Evolutionary conservation across 345 rosid species (phyloP).

Genomic region (Hibiscus syriacus): DNA sequence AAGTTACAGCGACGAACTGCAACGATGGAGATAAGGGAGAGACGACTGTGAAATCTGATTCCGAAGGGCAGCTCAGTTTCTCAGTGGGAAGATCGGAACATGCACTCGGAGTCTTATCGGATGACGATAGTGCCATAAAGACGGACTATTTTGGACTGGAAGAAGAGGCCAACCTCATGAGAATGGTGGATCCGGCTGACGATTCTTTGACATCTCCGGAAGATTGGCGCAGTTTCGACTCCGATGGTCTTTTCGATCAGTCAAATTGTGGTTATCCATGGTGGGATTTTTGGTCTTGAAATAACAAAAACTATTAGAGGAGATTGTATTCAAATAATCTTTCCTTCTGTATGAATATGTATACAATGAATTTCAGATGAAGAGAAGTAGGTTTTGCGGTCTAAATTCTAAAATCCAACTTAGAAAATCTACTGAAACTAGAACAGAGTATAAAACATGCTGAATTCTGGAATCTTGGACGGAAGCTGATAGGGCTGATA

Average conservation of each 20-base stretch:
- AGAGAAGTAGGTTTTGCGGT: constrained; percentile 4
- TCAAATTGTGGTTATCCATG: constrained; percentile 44
- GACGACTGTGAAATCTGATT: constrained; percentile 17
- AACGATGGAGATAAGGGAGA: constrained; percentile 38
- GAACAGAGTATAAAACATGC: not conserved
- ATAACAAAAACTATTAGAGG: not conserved
- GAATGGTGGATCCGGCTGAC: constrained; percentile 49
- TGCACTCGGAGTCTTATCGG: constrained; percentile 28
- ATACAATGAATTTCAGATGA: not conserved
- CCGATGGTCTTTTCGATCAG: constrained; percentile 49
- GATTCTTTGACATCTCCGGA: constrained; percentile 61
- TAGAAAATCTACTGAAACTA: not conserved
- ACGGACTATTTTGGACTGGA: constrained; percentile 53
- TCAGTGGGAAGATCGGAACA: constrained; percentile 26
- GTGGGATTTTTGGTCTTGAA: constrained; percentile 78
- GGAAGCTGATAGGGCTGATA: not conserved
- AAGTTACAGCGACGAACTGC: constrained; percentile 16
- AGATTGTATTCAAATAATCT: constrained; percentile 15
- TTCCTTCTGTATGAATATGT: constrained; percentile 4
- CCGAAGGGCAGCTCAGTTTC: constrained; percentile 27
- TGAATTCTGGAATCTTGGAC: not conserved
- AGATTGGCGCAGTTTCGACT: constrained; percentile 59
- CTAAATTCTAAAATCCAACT: too few species aligned
- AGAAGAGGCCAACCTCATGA: constrained; percentile 45
- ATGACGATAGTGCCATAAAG: constrained; percentile 42